A percentile compares a stretch with the other conserved stretches of the same genome.
phyloP scores from a whole-genome alignment of 2,329 filamentous ascomycete species.

The Pyrenophora graminea region DNA sequence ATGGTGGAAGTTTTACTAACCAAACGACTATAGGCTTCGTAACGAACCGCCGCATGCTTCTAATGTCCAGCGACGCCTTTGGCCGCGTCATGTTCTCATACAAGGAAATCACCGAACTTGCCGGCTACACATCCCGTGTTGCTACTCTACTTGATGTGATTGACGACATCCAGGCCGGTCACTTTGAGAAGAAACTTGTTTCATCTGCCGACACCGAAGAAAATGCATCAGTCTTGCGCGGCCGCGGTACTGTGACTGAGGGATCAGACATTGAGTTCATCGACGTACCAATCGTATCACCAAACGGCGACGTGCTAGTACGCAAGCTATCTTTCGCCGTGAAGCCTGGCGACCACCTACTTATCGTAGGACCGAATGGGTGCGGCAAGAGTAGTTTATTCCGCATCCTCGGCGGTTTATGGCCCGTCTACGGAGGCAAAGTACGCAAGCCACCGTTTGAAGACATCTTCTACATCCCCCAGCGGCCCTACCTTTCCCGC shows the following conservation, averaged over 20 bases:
- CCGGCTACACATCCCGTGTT: slow-evolving; percentile 92
- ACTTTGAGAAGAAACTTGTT: slow-evolving; percentile 95
- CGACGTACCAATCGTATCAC: slow-evolving; percentile 92
- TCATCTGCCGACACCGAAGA: slow-evolving; percentile 81
- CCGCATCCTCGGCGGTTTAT: slow-evolving; percentile 91
- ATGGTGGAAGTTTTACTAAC: slow-evolving; percentile 7
- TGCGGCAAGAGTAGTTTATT: slow-evolving; percentile 97
- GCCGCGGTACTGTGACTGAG: slow-evolving; percentile 80
- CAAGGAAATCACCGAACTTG: slow-evolving; percentile 93
- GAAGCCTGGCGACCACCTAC: slow-evolving; percentile 81
- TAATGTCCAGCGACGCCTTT: slow-evolving; percentile 78
- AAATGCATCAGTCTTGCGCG: slow-evolving; percentile 80
- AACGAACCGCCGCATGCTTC: slow-evolving; percentile 87
- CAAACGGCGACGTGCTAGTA: slow-evolving; percentile 92
- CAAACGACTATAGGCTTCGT: slow-evolving; percentile 67
- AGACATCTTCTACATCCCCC: slow-evolving; percentile 97
- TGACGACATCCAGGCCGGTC: slow-evolving; percentile 85
- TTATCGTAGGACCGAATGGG: slow-evolving; percentile 95
- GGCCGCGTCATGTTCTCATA: slow-evolving; percentile 53
- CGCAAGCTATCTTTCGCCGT: slow-evolving; percentile 85
- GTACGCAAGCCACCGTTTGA: slow-evolving; percentile 90
- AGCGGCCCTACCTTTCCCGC: slow-evolving; percentile 88
- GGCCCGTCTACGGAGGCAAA: slow-evolving; percentile 95
- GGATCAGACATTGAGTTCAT: slow-evolving; percentile 83
- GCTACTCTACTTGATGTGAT: slow-evolving; percentile 90